A percentile compares a stretch with the other conserved stretches of the same genome.
These are phyloP conservation scores for Elongisporangium anandrum DNA, from an alignment of 352 stramenopile species.

Conservation along the genomic window DNA sequence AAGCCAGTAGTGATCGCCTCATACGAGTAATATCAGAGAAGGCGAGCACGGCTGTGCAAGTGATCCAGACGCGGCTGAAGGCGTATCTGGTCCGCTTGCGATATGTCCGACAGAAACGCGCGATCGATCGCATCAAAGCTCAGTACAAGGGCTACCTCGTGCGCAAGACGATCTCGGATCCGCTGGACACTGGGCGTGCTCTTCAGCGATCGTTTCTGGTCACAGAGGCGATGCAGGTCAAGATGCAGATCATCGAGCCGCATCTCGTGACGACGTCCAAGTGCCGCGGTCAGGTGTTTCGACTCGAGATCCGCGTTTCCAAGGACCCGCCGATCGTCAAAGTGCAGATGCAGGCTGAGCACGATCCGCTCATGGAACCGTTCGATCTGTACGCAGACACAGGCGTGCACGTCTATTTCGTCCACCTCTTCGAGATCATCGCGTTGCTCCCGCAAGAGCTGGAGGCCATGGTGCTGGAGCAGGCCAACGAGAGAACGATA, in stretches of 20 bases:
- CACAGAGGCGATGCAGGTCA: constrained; percentile 29
- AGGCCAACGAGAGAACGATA: constrained; percentile 22
- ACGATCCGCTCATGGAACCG: constrained; percentile 2
- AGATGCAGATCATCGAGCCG: constrained; percentile 29
- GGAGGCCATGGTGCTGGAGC: constrained; percentile 22
- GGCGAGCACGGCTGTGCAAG: constrained; percentile 15
- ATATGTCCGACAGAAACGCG: constrained; percentile 31
- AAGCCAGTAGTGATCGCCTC: too few relatives aligned
- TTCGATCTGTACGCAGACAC: constrained; percentile 8
- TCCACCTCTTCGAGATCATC: constrained; percentile 35
- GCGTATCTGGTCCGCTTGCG: constrained; percentile 21
- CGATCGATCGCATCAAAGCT: constrained; percentile 37
- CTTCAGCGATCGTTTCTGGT: constrained; percentile 16
- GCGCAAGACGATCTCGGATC: too few relatives aligned
- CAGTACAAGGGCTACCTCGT: constrained; percentile 36
- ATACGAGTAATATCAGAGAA: too few relatives aligned
- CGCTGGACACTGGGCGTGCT: constrained; percentile 23
- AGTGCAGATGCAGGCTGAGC: constrained; percentile 19
- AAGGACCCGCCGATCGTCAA: constrained; percentile 29
- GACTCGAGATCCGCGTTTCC: constrained; percentile 21
- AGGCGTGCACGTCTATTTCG: constrained; percentile 24
- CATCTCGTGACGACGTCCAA: constrained; percentile 14
- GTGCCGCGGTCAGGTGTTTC: constrained; percentile 16
- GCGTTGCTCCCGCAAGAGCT: constrained; percentile 27
- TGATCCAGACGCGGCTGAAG: constrained; percentile 28